Base-by-base conservation (phyloP, 2,329 filamentous ascomycete genomes). In the Trichoderma sp. region DNA sequence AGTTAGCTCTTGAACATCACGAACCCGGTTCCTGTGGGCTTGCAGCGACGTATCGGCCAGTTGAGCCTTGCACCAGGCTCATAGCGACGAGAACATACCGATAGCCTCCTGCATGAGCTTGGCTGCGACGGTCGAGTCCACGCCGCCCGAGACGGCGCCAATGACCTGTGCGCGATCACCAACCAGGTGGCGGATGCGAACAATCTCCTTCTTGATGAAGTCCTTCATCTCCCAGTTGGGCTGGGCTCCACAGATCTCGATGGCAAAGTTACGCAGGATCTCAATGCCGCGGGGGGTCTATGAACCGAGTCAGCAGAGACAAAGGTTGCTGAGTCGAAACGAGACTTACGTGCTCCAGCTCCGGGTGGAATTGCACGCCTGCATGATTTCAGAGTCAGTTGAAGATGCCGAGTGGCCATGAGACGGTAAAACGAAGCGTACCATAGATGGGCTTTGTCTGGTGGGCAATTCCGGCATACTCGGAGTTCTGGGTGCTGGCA, bases 81-180 rank as follows among this genome's bases (percentile, higher is more conserved):
- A 52, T 12, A 52, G 50, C 26, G 51, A 17, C 21, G 34, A 14
- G 30, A 55, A 34, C 54, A 48, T 68, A 65, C 79, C 83, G 74
- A 97, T 97, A 6, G 93, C 93, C 73, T 92, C 88, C 70, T 89
- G 83, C 91, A 96, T 94, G 21, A 97, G 83, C 77, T 88, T 90
- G 0, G 92, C 91, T 1, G 89, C 93, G 12, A 97, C 93, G 3
- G 93, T 97, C 12, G 87, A 90, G 77, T 97, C 93, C 17, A 97
- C 93, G 72, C 93, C 93, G 69, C 93, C 93, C 68, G 85, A 78
- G 39, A 80, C 77, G 7, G 79, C 80, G 10, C 79, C 80, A 69
- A 94, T 87, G 61, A 97, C 94, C 73, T 95, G 94, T 1, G 86
- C 93, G 64, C 85, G 89, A 30, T 89, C 84, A 24, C 95, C 95